Percentiles rank a stretch among this genome's conserved stretches.
Evolutionary conservation across 148 eudicot species (phyloP).

Genomic region (Rhododendron williamsianum): DNA sequence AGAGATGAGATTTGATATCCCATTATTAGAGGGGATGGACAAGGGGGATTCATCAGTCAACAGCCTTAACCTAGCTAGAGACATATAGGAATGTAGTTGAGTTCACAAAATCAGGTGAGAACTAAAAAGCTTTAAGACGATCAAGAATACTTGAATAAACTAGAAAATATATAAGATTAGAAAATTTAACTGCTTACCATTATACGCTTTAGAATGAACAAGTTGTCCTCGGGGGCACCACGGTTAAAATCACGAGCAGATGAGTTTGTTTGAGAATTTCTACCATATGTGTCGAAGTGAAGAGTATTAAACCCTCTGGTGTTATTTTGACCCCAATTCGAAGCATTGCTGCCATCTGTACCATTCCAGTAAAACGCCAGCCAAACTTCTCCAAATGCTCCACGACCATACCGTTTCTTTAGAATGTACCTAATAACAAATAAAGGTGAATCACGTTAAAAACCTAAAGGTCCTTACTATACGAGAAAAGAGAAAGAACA

Average conservation of each 20-base stretch:
- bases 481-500: not conserved
- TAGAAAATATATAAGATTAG: not conserved
- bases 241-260: slow-evolving; percentile 34
- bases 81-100: not conserved
- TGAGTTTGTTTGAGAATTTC: slow-evolving; percentile 25
- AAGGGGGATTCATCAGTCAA: not conserved
- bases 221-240: slow-evolving; percentile 32
- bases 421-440: slow-evolving; percentile 58
- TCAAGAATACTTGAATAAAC: not conserved
- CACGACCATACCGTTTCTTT: slow-evolving; percentile 81
- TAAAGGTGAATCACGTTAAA: not conserved
- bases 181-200: slow-evolving; percentile 49
- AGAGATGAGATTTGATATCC: not conserved
- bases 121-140: not conserved
- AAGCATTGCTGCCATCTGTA: slow-evolving; percentile 36
- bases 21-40: not conserved
- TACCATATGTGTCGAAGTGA: slow-evolving; percentile 26
- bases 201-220: slow-evolving; percentile 89
- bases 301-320: slow-evolving; percentile 25
- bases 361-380: slow-evolving; percentile 95
- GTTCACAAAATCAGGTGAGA: not conserved
- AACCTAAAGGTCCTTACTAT: not conserved
- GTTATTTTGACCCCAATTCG: slow-evolving; percentile 30
- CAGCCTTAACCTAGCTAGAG: not conserved
- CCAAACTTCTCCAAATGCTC: slow-evolving; percentile 99